Evolutionary conservation across 106 monocot species (phyloP), one percentile per base, ranked within the genome.

Genomic region (Narthecium ossifragum): DNA sequence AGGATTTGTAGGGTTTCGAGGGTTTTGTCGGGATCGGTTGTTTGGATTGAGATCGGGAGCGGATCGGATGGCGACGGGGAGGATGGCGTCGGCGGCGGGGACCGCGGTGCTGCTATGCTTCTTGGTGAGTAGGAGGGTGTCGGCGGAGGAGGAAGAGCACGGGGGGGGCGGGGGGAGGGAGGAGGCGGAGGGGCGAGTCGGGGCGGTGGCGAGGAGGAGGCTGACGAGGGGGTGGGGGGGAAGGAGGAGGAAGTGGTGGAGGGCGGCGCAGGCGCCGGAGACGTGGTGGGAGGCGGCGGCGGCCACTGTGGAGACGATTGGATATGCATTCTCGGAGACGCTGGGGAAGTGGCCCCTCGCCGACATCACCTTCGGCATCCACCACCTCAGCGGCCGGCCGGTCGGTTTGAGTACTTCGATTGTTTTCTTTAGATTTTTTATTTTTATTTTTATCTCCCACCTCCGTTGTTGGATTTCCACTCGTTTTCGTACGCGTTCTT

Each of bases 341-440:
- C 41, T 81, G 13, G 81, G 76, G 22, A 73, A 69, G 64, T 82
- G 81, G 81, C 62, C 76, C 5, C 70, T 82, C 8, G 71, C 34
- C 1, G 76, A 71, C 14, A 26, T 82, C 26, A 48, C 59, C 23
- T 77, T 82, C 49, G 77, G 81, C 20, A 61, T 82, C 63, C 75
- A 65, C 63, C 53, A 76, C 51, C 71, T 61, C 55, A 72, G 67
- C 53, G 20, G 73, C 39, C 64, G 63, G 15, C 68, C 68, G 75
- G 75, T 75, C 67, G 2, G 17, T 41, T 41, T 41, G 10, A 41
- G 11, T 41, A 17, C 41, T 1, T 17, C 39, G 0, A 39, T 11
- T 11, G 9, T 1, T 39, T 39, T 1, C 9, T 39, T 39, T 39
- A 11, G 15, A 15, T 39, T 3, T 1, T 1, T 39, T 11, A 39